A percentile compares a stretch with the other conserved stretches of the same genome.
Conservation (phyloP, 176 grass and related monocot species). For the Canna indica region DNA sequence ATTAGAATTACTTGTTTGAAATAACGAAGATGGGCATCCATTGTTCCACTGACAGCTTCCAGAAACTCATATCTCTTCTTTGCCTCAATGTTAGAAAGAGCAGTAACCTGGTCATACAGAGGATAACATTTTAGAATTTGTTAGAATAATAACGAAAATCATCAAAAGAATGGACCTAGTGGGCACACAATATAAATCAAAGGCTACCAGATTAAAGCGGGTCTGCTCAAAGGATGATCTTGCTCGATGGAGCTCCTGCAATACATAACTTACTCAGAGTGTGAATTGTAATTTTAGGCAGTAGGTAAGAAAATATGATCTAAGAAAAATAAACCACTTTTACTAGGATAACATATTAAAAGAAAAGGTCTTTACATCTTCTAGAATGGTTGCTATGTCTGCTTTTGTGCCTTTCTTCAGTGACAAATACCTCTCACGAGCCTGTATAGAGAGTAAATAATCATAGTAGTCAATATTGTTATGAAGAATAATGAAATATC, state of each 20-base stretch:
- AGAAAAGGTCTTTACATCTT: conserved; percentile 47
- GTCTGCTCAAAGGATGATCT: conserved; percentile 98
- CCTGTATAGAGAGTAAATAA: conserved; percentile 30
- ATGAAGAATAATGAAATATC: too few relatives aligned
- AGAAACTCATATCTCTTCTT: conserved; percentile 99
- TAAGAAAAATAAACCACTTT: background rate
- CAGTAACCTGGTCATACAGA: conserved; percentile 44
- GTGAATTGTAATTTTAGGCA: background rate
- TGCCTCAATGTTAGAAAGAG: conserved; percentile 92
- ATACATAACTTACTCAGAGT: background rate
- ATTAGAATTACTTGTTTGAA: conserved; percentile 84
- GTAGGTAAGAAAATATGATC: background rate
- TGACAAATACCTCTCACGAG: conserved; percentile 78
- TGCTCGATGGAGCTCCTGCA: conserved; percentile 83
- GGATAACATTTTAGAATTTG: background rate
- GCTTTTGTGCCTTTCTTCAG: conserved; percentile 88
- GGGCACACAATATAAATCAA: background rate
- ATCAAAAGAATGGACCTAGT: background rate
- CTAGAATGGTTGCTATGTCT: conserved; percentile 58
- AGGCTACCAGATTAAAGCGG: conserved; percentile 76
- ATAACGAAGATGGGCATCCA: conserved; percentile 99
- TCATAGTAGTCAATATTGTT: too few relatives aligned
- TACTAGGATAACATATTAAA: conserved; percentile 13
- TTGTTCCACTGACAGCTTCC: conserved; percentile 97
- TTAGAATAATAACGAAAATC: background rate